Conservation (phyloP, 441 rosid genomes). For the Adansonia gregorii region DNA sequence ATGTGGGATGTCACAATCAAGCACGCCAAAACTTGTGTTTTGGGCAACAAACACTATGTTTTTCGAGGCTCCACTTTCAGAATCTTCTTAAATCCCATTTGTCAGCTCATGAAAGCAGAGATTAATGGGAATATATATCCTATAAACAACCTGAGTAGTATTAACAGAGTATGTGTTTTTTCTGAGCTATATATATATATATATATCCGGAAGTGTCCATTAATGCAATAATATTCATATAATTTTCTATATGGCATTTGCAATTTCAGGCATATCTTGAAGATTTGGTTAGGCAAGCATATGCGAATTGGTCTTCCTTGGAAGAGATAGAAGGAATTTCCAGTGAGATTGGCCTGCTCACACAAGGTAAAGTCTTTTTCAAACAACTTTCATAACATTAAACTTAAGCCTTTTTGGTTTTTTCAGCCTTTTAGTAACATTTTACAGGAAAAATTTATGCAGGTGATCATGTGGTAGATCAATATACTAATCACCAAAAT, state of each 20-base stretch:
- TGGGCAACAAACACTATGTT: conserved; percentile 62
- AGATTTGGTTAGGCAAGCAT: conserved; percentile 61
- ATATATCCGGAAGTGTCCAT: too few species aligned
- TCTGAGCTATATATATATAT: not conserved
- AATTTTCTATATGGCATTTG: not conserved
- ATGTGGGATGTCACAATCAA: conserved; percentile 81
- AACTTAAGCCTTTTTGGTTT: not conserved
- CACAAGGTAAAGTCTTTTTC: conserved; percentile 52
- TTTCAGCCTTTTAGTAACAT: not conserved
- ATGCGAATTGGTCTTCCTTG: conserved; percentile 53
- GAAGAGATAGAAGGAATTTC: conserved; percentile 49
- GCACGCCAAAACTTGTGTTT: conserved; percentile 70
- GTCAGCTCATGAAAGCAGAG: conserved; percentile 57
- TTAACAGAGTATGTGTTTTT: conserved; percentile 45
- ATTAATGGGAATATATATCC: conserved; percentile 45
- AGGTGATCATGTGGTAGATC: conserved; percentile 48
- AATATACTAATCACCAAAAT: conserved; percentile 34
- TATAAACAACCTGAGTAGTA: conserved; percentile 33
- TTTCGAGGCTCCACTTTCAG: conserved; percentile 37
- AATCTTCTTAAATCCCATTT: conserved; percentile 64
- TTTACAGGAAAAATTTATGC: not conserved
- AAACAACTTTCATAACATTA: not conserved
- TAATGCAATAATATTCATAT: conserved; percentile 32
- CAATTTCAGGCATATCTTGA: conserved; percentile 37
- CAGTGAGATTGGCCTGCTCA: conserved; percentile 51